Evolutionary conservation across 164 flowering plant genomes (phyloP).

Genomic region (Magnolia sinica): DNA sequence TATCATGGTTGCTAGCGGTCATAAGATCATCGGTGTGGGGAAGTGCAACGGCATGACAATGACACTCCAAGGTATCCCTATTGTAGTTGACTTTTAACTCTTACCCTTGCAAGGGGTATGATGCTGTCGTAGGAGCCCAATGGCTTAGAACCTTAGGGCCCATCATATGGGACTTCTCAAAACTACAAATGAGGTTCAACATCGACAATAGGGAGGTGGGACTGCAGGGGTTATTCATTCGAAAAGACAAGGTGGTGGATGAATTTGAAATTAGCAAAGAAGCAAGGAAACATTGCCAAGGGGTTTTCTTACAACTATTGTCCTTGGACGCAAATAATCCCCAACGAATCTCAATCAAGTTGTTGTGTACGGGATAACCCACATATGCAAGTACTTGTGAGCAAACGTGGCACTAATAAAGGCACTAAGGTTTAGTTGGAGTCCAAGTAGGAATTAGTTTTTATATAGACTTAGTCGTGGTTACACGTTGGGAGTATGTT

Average conservation of each 20-base stretch:
- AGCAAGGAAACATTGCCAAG: neutral
- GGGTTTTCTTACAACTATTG: neutral
- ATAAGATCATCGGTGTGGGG: neutral
- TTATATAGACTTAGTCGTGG: too few relatives aligned
- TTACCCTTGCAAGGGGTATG: neutral
- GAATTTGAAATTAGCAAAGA: neutral
- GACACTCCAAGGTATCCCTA: neutral
- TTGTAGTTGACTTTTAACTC: neutral
- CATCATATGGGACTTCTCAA: neutral
- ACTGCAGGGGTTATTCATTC: neutral
- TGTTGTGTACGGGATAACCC: too few relatives aligned
- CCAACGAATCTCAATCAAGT: too few relatives aligned
- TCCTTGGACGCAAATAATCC: too few relatives aligned
- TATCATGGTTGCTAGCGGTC: neutral
- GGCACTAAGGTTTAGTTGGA: too few relatives aligned
- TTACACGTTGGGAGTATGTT: too few relatives aligned
- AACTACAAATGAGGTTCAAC: conserved; percentile 1
- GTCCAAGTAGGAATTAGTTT: too few relatives aligned
- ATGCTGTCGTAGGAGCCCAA: neutral
- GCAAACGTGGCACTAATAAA: too few relatives aligned
- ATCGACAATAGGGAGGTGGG: neutral
- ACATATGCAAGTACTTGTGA: too few relatives aligned
- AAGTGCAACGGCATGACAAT: neutral
- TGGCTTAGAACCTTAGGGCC: conserved; percentile 8
- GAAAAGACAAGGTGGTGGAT: neutral